Evolutionary conservation across 1,284 basidiomycete genomes (phyloP).

Genomic region (Exobasidium rhododendri): DNA sequence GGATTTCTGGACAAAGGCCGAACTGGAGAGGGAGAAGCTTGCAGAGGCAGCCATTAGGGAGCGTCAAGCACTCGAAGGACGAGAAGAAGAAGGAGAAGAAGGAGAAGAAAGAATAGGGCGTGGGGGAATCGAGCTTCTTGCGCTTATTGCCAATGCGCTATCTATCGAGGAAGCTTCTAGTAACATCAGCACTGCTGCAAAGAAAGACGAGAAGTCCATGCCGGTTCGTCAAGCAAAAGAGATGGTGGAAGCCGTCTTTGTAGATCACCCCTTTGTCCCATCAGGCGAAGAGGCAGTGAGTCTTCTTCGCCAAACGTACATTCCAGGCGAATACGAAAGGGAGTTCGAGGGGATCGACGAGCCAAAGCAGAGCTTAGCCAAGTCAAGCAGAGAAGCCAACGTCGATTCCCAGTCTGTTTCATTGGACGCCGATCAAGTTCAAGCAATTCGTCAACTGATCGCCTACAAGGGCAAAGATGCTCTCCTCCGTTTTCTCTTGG

Average conservation of each 20-base stretch:
- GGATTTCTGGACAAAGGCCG: slow-evolving; percentile 75
- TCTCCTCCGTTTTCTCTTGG: neutral
- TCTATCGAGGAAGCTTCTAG: neutral
- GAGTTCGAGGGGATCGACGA: neutral
- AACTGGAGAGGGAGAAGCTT: neutral
- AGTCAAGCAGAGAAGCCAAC: neutral
- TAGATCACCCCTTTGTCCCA: neutral
- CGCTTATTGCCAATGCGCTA: neutral
- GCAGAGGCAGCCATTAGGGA: neutral
- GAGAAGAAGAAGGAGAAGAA: too few species aligned
- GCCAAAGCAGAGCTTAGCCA: neutral
- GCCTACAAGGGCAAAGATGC: neutral
- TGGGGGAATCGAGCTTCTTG: neutral
- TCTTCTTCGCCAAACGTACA: neutral
- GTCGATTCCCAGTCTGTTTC: neutral
- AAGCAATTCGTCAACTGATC: neutral
- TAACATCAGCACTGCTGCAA: neutral
- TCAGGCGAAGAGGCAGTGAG: neutral
- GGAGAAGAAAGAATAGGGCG: too few species aligned
- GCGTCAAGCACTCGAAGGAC: neutral
- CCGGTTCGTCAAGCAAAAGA: neutral
- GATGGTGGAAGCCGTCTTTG: neutral
- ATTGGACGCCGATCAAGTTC: neutral
- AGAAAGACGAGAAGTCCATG: neutral
- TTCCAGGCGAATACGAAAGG: neutral